Base-by-base conservation (phyloP, 1,139 yeast genomes). In the Scheffersomyces titani region DNA sequence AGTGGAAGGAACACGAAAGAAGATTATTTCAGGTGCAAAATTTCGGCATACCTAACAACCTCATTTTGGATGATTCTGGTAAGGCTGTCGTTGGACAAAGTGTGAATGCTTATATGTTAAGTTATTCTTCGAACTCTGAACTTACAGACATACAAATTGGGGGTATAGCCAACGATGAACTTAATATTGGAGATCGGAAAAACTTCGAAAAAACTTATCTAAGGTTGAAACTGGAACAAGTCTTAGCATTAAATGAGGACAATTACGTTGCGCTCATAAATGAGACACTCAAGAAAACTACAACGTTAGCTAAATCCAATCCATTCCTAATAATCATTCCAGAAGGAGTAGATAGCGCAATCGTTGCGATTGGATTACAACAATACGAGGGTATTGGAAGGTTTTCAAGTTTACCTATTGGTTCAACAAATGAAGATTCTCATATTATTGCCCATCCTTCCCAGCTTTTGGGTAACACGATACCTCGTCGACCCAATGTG, bases 391-490 rank as follows among this genome's bases (percentile, higher is more conserved):
- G 13, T 44, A 44, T 44, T 21, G 44, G 11, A 40, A 52, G 5
- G 16, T 49, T 36, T 11, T 40, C 19, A 11, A 5, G 46, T 49
- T 52, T 21, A 18, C 44, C 24, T 44, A 49, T 24, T 24, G 30
- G 20, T 40, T 7, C 48, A 48, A 44, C 21, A 22, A 13, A 7
- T 19, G 54, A 44, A 18, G 18, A 16, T 2, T 13, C 44, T 13
- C 47, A 46, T 51, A 21, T 58, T 5, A 47, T 57, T 2, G 47
- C 54, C 5, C 54, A 55, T 16, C 52, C 63, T 7, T 51, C 57
- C 20, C 70, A 70, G 46, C 51, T 70, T 18, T 57, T 72, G 3
- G 74, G 72, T 0, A 53, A 57, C 19, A 60, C 59, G 7, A 48
- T 65, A 4, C 13, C 51, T 16, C 61, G 61, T 6, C 55, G 61